Evolutionary conservation across 1,139 yeast species (phyloP), one percentile per base, ranked within the genome.

Genomic region (Candida sojae): DNA sequence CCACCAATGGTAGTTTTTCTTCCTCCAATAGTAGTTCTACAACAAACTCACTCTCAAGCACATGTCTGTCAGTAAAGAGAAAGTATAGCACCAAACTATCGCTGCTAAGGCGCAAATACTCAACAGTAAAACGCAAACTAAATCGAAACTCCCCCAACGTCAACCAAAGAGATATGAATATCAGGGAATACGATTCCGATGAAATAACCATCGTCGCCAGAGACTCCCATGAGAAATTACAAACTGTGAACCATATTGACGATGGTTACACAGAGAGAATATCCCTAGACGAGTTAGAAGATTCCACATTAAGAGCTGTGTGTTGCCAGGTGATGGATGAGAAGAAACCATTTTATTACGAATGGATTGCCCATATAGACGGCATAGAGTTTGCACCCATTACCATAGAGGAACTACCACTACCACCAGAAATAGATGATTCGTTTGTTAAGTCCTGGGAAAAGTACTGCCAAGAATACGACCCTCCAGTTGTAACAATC

Each of bases 151-250:
- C 36, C 3, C 23, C 29, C 29, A 6, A 13, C 10, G 7, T 17
- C 9, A 33, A 17, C 1, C 23, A 9, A 7, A 17, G 9, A 33
- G 36, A 33, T 17, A 5, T 6, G 5, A 23, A 33, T 6, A 33
- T 33, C 25, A 33, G 12, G 5, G 26, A 9, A n/a, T 26, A 30
- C 36, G 44, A 46, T 9, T 28, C 43, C 13, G 48, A 45, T 33
- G 48, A 48, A 23, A 31, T 43, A 10, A 48, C 51, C 4, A 45
- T 48, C 6, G 44, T 48, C 5, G 38, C 42, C 4, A 12, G 30
- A 23, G 23, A 12, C 28, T 31, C 45, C n/a, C 6, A 32, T 13
- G 45, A 34, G 4, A 21, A 17, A n/a, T 39, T 11, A 3, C 13
- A 17, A 5, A 39, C 25, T 8, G 12, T 12, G 6, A 34, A 39